These are phyloP conservation scores for Laetiporus sulphureus DNA, from an alignment of 1,284 basidiomycete genomes.

Conservation along the genomic window DNA sequence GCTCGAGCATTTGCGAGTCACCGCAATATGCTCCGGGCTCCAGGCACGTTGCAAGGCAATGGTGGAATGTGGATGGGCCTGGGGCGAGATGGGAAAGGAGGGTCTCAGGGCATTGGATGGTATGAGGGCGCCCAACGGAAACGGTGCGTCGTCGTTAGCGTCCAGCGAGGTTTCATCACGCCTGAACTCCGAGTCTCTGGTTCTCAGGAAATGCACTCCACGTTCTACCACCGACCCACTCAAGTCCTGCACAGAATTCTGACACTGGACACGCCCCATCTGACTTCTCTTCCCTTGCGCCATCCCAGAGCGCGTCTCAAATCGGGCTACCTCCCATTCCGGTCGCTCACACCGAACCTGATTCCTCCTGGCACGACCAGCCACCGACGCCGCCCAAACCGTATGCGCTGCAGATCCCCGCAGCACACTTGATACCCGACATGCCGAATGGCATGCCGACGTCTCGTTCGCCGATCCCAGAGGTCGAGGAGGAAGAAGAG, in stretches of 20 bases:
- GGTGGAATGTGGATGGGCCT: slow-evolving; percentile 57
- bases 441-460: slow-evolving; percentile 30
- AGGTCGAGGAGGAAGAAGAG: slow-evolving; percentile 30
- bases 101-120: slow-evolving; percentile 38
- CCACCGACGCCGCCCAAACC: slow-evolving; percentile 12
- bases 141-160: slow-evolving; percentile 16
- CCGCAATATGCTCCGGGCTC: slow-evolving; percentile 53
- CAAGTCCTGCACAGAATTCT: slow-evolving; percentile 5
- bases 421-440: slow-evolving; percentile 53
- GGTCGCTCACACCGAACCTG: slow-evolving; percentile 1
- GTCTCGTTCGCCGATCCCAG: slow-evolving; percentile 33
- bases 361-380: slow-evolving; percentile 2
- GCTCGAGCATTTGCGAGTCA: slow-evolving; percentile 43
- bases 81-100: slow-evolving; percentile 60
- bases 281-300: slow-evolving; percentile 32
- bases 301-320: slow-evolving; percentile 41
- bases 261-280: slow-evolving; percentile 21
- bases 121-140: slow-evolving; percentile 16
- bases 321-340: slow-evolving; percentile 2
- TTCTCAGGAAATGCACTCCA: no score
- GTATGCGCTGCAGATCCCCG: slow-evolving; percentile 35
- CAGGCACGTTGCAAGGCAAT: slow-evolving; percentile 55
- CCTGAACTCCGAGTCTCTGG: slow-evolving; percentile 1
- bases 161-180: background rate
- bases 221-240: no score